Base-by-base conservation (phyloP, 345 rosid genomes). In the Melaleuca quinquenervia region DNA sequence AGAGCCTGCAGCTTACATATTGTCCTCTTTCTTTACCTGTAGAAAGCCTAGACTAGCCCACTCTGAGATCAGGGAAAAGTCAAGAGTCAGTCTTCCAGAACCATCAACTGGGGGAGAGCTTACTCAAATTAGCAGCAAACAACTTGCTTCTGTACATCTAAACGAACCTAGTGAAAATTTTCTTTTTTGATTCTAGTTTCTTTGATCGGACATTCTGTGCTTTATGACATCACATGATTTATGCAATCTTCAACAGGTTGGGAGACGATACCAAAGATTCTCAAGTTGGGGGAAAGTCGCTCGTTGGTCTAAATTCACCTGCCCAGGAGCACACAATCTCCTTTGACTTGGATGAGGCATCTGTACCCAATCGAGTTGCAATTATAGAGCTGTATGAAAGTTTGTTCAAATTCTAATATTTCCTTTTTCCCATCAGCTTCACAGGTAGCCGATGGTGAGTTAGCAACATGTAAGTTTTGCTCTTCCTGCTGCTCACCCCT, bases 41-140 rank as follows among this genome's bases (percentile, higher is more conserved):
- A 92, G 87, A 82, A 92, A 90, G 84, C 60, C 88, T 26, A 90
- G 91, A 88, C 84, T 52, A 75, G 82, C 86, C 56, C 70, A 82
- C 80, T 91, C 93, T 83, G 83, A 90, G 88, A 86, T 64, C 89
- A 48, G 89, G 88, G 50, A 85, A 86, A 87, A 56, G n/a, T 86
- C 52, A 85, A 86, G 85, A 86, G 89, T 85, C 76, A 89, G 55
- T 85, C 84, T 84, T 51, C 85, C 82, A n/a, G 90, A 89, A 83
- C 82, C 91, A 84, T 49, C 87, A 82, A 29, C 83, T 85, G 86
- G 62, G 82, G 80, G 52, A 85, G 86, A 89, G 84, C 83, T 84
- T 84, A 91, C 80, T 49, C 88, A 91, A 82, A 82, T 84, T 85
- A 76, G 70, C 20, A 75, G 86, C 53, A 89, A 89, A 90, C 89